A percentile compares a stretch with the other conserved stretches of the same genome.
phyloP scores from a whole-genome alignment of 176 grass and related monocot species.

The Oryza glumipatula region DNA sequence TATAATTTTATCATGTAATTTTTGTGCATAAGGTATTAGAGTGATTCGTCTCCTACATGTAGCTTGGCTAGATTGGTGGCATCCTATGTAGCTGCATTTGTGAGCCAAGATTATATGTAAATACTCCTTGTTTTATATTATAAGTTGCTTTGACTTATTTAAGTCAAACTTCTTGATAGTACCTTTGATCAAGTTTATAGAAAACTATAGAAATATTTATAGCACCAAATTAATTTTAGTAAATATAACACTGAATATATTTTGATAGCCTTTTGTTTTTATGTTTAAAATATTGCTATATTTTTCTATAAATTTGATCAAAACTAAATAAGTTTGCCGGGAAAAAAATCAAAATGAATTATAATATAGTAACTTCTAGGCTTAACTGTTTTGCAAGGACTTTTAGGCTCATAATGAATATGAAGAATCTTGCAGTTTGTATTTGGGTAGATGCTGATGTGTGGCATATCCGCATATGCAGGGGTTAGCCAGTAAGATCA shows the following conservation, averaged over 20 bases:
- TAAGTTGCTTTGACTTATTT: no score
- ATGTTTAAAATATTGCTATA: no score
- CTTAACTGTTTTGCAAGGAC: neutral
- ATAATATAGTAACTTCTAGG: no score
- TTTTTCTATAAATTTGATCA: no score
- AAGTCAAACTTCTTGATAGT: no score
- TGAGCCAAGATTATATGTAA: slow-evolving; percentile 12
- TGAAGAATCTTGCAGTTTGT: neutral
- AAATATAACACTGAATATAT: no score
- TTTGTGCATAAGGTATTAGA: slow-evolving; percentile 3
- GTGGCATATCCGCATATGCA: neutral
- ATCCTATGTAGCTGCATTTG: neutral
- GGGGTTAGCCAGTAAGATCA: neutral
- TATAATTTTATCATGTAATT: neutral
- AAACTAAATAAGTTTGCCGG: no score
- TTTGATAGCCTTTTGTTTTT: no score
- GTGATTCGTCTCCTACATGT: neutral
- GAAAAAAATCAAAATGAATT: no score
- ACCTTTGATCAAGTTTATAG: no score
- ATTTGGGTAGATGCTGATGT: neutral
- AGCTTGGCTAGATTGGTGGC: neutral
- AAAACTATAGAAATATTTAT: no score
- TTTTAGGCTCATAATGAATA: neutral
- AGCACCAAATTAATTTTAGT: no score
- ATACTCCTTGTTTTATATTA: neutral